Base-by-base conservation (phyloP, 768 basidiomycete genomes). In the Tylopilus sp. region DNA sequence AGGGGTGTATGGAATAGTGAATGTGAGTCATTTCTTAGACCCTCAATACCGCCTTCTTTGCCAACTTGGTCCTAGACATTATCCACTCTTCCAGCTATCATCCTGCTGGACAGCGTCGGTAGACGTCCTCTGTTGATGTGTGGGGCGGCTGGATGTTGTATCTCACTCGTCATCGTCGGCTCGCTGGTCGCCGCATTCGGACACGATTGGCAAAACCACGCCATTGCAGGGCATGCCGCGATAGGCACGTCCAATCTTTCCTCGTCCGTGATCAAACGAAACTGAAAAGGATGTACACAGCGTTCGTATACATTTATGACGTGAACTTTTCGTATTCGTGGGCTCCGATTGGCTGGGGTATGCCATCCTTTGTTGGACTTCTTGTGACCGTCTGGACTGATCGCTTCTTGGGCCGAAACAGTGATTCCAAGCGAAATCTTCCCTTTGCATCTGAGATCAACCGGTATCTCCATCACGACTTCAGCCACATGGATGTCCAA, bases 401-500 rank as follows among this genome's bases (percentile, higher is more conserved):
- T 9, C 1, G 25, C 12, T 51, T 60, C 10, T 60, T 55, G 14
- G 10, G 30, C 25, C 25, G 52, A 57, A 58, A 69, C 57, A 67
- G 71, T 76, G 12, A 64, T 76, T 42, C 74, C 75, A 13, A 70
- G 68, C 26, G 74, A 76, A 55, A 63, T 76, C 30, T 76, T 76
- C 41, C 74, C 74, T n/a, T 53, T 76, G 33, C 72, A 74, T 40
- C 66, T 74, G 14, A 61, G 74, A 26, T 70, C 73, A 8, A 76
- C 72, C 14, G 74, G 75, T 24, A 71, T 75, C 24, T 74, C 75
- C 0, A 68, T 76, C 24, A 76, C 67, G 8, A 72, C 75, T 5
- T 76, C 75, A 14, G 58, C 67, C 1, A 74, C 73, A 22, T 76
- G 74, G 74, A 71, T 73, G 58, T 71, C 72, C 25, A 75, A 74